Evolutionary conservation across 108 stramenopile genomes (phyloP).

Genomic region (Stephanodiscus minutulus): DNA sequence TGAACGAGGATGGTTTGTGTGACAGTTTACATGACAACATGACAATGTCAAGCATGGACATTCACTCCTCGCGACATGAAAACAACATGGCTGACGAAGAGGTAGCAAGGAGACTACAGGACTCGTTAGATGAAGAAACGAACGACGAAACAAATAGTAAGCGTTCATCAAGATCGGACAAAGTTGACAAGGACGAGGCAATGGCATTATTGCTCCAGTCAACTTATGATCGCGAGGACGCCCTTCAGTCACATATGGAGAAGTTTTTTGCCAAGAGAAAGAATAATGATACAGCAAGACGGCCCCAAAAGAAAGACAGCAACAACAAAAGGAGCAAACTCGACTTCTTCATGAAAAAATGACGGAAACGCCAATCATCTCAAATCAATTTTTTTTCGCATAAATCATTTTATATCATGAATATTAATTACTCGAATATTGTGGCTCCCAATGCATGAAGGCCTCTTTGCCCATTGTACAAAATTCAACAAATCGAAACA

Average conservation of each 20-base stretch:
- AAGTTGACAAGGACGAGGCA: constrained; percentile 56
- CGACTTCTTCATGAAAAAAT: constrained; percentile 36
- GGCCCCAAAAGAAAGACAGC: constrained; percentile 1
- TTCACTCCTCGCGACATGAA: background rate
- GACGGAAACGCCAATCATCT: background rate
- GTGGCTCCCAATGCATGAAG: no score
- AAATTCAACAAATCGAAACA: no score
- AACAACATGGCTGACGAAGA: constrained; percentile 27
- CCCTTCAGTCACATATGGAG: constrained; percentile 48
- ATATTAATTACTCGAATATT: no score
- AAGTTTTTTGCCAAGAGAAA: constrained; percentile 29
- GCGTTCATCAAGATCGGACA: constrained; percentile 9
- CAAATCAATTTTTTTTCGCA: no score
- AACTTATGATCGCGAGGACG: constrained; percentile 62
- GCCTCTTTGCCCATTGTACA: no score
- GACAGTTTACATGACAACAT: constrained; percentile 3
- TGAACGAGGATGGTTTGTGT: background rate
- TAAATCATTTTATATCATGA: no score
- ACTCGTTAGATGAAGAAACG: constrained; percentile 12
- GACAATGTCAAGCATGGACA: constrained; percentile 1
- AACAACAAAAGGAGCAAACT: constrained; percentile 33
- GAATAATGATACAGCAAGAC: constrained; percentile 17
- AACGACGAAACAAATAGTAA: background rate
- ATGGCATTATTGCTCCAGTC: constrained; percentile 72
- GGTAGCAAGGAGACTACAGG: constrained; percentile 27